Base-by-base conservation (phyloP, 176 grass and related monocot genomes). In the Zoysia japonica region DNA sequence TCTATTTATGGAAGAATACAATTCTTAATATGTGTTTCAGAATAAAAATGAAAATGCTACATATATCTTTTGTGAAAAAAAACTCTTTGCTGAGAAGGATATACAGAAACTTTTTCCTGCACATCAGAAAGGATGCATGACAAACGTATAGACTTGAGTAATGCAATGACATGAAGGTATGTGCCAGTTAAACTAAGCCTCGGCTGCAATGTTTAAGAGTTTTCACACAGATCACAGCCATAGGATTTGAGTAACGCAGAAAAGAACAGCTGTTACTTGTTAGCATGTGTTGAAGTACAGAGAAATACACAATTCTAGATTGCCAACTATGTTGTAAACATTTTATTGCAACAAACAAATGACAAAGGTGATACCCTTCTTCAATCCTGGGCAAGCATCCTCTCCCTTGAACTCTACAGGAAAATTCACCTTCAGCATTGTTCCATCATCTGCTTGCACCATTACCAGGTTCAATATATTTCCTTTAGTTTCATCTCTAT, bases 381-480 rank as follows among this genome's bases (percentile, higher is more conserved):
- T 93, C 78, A 98, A 82, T 17, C 92, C 92, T 75, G 88, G 88
- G 59, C 95, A 98, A 65, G 67, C 50, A 76, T 92, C 92, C 45
- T 89, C 83, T 73, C 95, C 95, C 71, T 93, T 87, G 84, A 89
- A 98, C 63, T 88, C 83, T 65, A 93, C 71, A 11, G 92, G 95
- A 54, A 98, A 76, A 61, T 92, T 77, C 43, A 98, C 92, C 75
- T 85, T 92, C 63, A 98, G 55, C 69, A 85, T 78, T 72, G 75
- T 86, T 76, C 90, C 92, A 42, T 87, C 86, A 67, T 94, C 86
- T 47, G 88, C 95, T 82, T 93, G 85, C 48, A 91, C 90, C 89
- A 98, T 85, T 75, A 92, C 86, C 71, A 98, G 67, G 74, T 98
- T 98, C 75, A 92, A 69, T 85, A 94, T 87, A 80, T 92, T 71